A percentile compares a stretch with the other conserved stretches of the same genome.
Conservation (phyloP, 345 rosid species). For the Hypericum perforatum region DNA sequence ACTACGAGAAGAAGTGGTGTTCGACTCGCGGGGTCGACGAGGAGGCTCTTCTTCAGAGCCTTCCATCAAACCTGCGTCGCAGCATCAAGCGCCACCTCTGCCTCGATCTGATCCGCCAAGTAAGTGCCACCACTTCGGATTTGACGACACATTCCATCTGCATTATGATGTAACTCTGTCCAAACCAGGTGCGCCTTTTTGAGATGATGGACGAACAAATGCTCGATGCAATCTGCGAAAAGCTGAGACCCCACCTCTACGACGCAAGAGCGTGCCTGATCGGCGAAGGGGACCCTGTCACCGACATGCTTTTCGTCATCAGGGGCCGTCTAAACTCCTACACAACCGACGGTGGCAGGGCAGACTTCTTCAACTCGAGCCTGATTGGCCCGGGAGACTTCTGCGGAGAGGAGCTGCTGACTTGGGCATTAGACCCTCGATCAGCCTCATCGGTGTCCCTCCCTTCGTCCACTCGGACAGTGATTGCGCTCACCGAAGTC, state of each 20-base stretch:
- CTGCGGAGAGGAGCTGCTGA: slow-evolving; percentile 26
- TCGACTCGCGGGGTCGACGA: slow-evolving; percentile 57
- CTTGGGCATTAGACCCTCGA: slow-evolving; percentile 24
- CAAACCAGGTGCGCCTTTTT: slow-evolving; percentile 17
- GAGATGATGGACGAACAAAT: slow-evolving; percentile 20
- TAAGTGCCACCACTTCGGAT: slow-evolving; percentile 8
- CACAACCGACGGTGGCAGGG: slow-evolving; percentile 24
- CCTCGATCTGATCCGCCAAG: slow-evolving; percentile 47
- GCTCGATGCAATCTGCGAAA: slow-evolving; percentile 24
- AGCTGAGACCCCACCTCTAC: slow-evolving; percentile 21
- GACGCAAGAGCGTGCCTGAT: slow-evolving; percentile 16
- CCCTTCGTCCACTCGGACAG: slow-evolving; percentile 26
- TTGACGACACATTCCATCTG: neutral
- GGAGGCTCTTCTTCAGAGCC: slow-evolving; percentile 33
- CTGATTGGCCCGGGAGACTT: slow-evolving; percentile 24
- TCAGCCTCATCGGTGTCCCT: slow-evolving; percentile 7
- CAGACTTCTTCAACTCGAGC: slow-evolving; percentile 26
- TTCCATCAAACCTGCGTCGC: slow-evolving; percentile 42
- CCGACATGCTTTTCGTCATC: slow-evolving; percentile 26
- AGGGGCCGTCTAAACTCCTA: slow-evolving; percentile 24
- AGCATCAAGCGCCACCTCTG: slow-evolving; percentile 57
- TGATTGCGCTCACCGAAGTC: slow-evolving; percentile 20
- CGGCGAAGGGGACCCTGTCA: slow-evolving; percentile 26
- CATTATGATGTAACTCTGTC: neutral
- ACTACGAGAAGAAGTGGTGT: slow-evolving; percentile 42